Evolutionary conservation across 2,329 filamentous ascomycete species (phyloP).

Genomic region (Decorospora gaudefroyi): DNA sequence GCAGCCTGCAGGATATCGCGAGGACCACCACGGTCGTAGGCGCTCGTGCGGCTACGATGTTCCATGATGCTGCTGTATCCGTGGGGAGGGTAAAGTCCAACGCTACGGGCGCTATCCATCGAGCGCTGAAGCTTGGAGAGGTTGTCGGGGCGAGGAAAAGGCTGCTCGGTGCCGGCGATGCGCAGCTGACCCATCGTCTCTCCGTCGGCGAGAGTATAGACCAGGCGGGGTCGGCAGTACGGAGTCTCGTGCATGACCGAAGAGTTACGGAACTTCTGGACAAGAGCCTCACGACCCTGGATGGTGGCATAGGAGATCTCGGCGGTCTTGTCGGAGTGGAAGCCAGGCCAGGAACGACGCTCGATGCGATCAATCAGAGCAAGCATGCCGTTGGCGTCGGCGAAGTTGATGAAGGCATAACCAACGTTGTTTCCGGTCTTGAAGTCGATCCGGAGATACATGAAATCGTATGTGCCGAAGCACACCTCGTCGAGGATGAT

Average conservation of each 20-base stretch:
- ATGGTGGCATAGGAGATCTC: constrained; percentile 97
- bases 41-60: constrained; percentile 74
- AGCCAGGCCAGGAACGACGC: constrained; percentile 67
- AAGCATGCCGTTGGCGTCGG: constrained; percentile 60
- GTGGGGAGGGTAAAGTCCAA: constrained; percentile 84
- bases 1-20: constrained; percentile 39
- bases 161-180: constrained; percentile 70
- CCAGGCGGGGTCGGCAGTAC: constrained; percentile 77
- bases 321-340: constrained; percentile 80
- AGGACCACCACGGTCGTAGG: constrained; percentile 78
- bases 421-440: constrained; percentile 69
- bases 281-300: constrained; percentile 86
- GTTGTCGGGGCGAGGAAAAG: constrained; percentile 80
- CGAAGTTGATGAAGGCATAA: constrained; percentile 97
- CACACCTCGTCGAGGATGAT: constrained; percentile 76
- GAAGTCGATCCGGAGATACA: constrained; percentile 83
- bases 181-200: constrained; percentile 43
- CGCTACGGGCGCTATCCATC: constrained; percentile 81
- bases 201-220: constrained; percentile 56
- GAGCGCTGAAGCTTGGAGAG: constrained; percentile 84
- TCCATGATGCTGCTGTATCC: constrained; percentile 74
- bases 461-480: constrained; percentile 86
- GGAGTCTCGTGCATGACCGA: constrained; percentile 88
- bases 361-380: constrained; percentile 40
- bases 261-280: constrained; percentile 96